Conservation (phyloP, 768 basidiomycete genomes). For the Serendipita sp. region DNA sequence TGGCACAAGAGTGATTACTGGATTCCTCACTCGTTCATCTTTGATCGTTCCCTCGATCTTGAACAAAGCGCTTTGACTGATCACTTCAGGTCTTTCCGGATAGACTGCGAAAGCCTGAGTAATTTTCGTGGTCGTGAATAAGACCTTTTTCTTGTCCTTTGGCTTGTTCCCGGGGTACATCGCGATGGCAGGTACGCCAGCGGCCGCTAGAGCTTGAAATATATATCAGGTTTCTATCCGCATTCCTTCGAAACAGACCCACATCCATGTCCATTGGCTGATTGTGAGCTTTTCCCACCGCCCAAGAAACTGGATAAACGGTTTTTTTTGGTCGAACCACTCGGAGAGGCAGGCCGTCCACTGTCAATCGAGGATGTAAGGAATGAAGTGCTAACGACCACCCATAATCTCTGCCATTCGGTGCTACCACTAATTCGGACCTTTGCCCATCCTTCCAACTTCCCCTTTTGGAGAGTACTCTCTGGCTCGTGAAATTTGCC, state of each 20-base stretch:
- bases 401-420: constrained; percentile 89
- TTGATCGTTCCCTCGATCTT: constrained; percentile 80
- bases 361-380: constrained; percentile 2
- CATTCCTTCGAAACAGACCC: neutral
- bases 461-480: constrained; percentile 48
- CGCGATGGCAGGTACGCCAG: constrained; percentile 28
- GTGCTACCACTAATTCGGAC: constrained; percentile 91
- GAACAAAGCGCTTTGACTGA: constrained; percentile 75
- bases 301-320: constrained; percentile 56
- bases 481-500: constrained; percentile 30
- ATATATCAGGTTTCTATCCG: no score
- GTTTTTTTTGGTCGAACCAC: constrained; percentile 30
- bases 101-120: constrained; percentile 89
- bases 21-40: constrained; percentile 41
- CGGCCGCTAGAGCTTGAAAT: neutral
- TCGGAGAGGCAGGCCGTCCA: constrained; percentile 17
- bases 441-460: constrained; percentile 83
- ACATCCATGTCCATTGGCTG: constrained; percentile 7
- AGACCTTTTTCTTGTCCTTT: constrained; percentile 55
- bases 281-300: constrained; percentile 25
- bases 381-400: constrained; percentile 39
- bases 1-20: neutral
- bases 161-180: constrained; percentile 49
- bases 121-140: constrained; percentile 52
- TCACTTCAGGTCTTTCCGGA: constrained; percentile 86